phyloP scores from a whole-genome alignment of 768 basidiomycete species.

The Boletus reticulatus region DNA sequence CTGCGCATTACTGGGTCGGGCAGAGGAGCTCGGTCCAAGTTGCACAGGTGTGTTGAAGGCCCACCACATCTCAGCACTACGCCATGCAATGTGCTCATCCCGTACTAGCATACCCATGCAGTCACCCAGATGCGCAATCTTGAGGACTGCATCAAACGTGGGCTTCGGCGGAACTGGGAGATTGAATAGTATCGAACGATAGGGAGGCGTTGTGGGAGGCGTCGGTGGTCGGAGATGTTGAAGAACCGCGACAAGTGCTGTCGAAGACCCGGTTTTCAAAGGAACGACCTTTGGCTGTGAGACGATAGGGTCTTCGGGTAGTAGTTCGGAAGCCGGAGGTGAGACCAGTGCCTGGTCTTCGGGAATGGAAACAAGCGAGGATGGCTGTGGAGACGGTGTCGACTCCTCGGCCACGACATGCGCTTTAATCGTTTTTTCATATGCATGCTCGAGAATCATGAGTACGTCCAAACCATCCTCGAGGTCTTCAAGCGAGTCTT shows the following conservation, averaged over 20 bases:
- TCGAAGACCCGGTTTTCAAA: constrained; percentile 61
- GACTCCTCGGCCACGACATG: constrained; percentile 44
- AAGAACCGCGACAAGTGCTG: constrained; percentile 64
- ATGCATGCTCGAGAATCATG: constrained; percentile 66
- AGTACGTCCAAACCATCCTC: constrained; percentile 70
- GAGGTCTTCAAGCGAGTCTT: constrained; percentile 56
- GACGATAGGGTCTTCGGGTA: constrained; percentile 15
- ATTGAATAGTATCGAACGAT: constrained; percentile 19
- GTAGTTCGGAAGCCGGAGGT: not conserved
- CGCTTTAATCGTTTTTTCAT: constrained; percentile 60
- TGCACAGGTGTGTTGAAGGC: constrained; percentile 67
- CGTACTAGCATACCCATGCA: constrained; percentile 88
- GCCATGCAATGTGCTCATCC: constrained; percentile 74
- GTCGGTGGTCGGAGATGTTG: constrained; percentile 37
- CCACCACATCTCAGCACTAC: constrained; percentile 95
- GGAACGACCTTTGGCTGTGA: constrained; percentile 31
- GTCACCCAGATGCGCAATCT: constrained; percentile 84
- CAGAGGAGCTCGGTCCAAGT: constrained; percentile 59
- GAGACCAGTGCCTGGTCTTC: constrained; percentile 13
- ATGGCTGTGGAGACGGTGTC: constrained; percentile 4
- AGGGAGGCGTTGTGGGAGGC: constrained; percentile 13
- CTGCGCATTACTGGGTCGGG: constrained; percentile 65
- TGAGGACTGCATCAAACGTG: constrained; percentile 59
- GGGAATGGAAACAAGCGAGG: constrained; percentile 22
- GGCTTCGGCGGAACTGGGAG: constrained; percentile 29